A percentile compares a stretch with the other conserved stretches of the same genome.
These are phyloP conservation scores for Ustilago shanxiensis DNA, from an alignment of 1,284 basidiomycete species.

Conservation along the genomic window DNA sequence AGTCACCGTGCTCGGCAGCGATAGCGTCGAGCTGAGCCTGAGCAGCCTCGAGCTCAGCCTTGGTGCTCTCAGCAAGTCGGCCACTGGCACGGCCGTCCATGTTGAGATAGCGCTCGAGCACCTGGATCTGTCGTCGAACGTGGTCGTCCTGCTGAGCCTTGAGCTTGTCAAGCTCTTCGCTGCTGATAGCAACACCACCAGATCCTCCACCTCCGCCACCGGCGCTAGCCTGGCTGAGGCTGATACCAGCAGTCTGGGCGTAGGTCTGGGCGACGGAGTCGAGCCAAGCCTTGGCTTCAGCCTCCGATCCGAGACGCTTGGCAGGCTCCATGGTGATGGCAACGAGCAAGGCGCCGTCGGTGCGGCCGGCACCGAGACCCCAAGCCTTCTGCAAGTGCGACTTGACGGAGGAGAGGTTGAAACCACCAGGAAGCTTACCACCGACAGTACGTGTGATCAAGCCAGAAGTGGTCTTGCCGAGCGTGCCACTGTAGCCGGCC, in stretches of 20 bases:
- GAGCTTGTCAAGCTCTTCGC: constrained; percentile 97
- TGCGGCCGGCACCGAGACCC: constrained; percentile 89
- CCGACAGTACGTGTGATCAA: constrained; percentile 92
- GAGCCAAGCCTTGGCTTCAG: constrained; percentile 92
- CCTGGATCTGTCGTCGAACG: constrained; percentile 90
- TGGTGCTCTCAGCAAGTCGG: constrained; percentile 87
- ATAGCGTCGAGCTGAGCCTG: constrained; percentile 91
- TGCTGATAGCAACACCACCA: constrained; percentile 82
- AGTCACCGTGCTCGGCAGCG: constrained; percentile 88
- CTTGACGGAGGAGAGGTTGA: constrained; percentile 95
- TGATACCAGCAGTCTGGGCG: constrained; percentile 87
- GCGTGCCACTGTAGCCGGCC: constrained; percentile 83
- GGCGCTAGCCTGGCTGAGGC: constrained; percentile 74
- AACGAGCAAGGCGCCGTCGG: constrained; percentile 90
- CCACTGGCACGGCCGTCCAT: constrained; percentile 92
- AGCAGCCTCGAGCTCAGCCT: constrained; percentile 78
- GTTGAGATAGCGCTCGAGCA: constrained; percentile 95
- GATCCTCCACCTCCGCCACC: constrained; percentile 75
- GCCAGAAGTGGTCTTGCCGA: constrained; percentile 95
- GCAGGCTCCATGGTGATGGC: constrained; percentile 92
- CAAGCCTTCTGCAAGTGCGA: constrained; percentile 72
- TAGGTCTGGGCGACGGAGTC: constrained; percentile 87
- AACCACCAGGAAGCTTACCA: constrained; percentile 98
- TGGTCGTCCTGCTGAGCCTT: constrained; percentile 92
- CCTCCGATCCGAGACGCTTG: constrained; percentile 91